phyloP scores from a whole-genome alignment of 495 filamentous ascomycete species.

The Lasiosphaeris hirsuta region DNA sequence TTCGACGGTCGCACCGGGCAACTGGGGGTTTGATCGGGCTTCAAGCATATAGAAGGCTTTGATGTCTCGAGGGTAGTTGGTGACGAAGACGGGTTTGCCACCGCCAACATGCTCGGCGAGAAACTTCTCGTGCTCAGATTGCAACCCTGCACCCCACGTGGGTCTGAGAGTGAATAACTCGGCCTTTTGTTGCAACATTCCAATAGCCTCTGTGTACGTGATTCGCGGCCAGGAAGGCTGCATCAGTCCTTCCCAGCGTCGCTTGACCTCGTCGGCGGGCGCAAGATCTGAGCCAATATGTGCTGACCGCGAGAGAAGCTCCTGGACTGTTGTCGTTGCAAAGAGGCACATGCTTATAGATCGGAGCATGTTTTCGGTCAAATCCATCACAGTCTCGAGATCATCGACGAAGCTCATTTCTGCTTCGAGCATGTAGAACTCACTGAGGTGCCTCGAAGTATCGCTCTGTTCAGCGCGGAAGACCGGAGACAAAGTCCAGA shows the following conservation, averaged over 20 bases:
- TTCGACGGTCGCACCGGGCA: slow-evolving; percentile 63
- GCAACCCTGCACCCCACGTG: slow-evolving; percentile 69
- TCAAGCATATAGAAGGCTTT: slow-evolving; percentile 98
- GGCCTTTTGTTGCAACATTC: slow-evolving; percentile 60
- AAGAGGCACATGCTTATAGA: slow-evolving; percentile 54
- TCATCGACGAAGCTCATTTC: slow-evolving; percentile 76
- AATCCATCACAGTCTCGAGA: slow-evolving; percentile 65
- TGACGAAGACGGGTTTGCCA: slow-evolving; percentile 79
- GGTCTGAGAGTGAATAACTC: slow-evolving; percentile 64
- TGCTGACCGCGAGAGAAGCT: slow-evolving; percentile 42
- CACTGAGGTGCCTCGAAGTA: slow-evolving; percentile 88
- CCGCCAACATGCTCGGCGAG: slow-evolving; percentile 69
- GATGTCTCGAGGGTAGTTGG: slow-evolving; percentile 77
- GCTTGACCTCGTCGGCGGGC: slow-evolving; percentile 46
- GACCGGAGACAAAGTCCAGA: slow-evolving; percentile 91
- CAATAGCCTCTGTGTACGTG: slow-evolving; percentile 77
- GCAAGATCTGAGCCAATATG: slow-evolving; percentile 34
- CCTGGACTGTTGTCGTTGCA: slow-evolving; percentile 55
- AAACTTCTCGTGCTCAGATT: slow-evolving; percentile 90
- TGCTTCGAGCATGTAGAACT: slow-evolving; percentile 98
- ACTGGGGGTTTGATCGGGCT: slow-evolving; percentile 32
- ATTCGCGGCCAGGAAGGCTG: slow-evolving; percentile 70
- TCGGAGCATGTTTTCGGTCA: slow-evolving; percentile 75
- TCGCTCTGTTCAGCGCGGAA: slow-evolving; percentile 95
- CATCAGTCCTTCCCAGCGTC: slow-evolving; percentile 69